These are phyloP conservation scores for Mycena galericulata DNA, from an alignment of 768 basidiomycete genomes.

Conservation along the genomic window DNA sequence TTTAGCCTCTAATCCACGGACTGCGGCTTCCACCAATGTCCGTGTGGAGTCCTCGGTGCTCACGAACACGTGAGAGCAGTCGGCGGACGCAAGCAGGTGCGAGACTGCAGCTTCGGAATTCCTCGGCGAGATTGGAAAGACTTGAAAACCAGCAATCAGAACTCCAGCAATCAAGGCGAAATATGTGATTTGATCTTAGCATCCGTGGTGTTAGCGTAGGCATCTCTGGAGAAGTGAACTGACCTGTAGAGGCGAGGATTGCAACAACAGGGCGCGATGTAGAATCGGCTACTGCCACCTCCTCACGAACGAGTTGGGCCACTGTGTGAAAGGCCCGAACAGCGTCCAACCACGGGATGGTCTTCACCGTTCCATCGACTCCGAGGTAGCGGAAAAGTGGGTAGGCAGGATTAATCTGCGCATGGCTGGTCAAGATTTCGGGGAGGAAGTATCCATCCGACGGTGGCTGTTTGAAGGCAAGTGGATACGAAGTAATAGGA, in stretches of 20 bases:
- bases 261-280: conserved; percentile 2
- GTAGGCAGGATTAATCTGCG: background rate
- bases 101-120: background rate
- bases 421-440: background rate
- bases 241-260: conserved; percentile 1
- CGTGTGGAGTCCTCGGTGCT: background rate
- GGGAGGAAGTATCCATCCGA: background rate
- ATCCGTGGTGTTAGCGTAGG: background rate
- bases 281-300: background rate
- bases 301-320: background rate
- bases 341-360: background rate
- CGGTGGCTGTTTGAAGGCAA: conserved; percentile 1
- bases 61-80: background rate
- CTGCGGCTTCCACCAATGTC: background rate
- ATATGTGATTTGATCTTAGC: conserved; percentile 9
- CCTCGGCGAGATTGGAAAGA: conserved; percentile 8
- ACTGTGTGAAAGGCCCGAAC: conserved; percentile 3
- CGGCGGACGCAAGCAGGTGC: background rate
- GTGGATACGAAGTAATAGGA: too few relatives aligned
- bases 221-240: background rate
- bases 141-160: background rate
- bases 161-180: conserved; percentile 1
- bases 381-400: conserved; percentile 12
- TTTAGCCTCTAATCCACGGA: background rate
- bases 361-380: background rate